These are phyloP conservation scores for Ustilago curta DNA, from an alignment of 1,284 basidiomycete species.

Conservation along the genomic window DNA sequence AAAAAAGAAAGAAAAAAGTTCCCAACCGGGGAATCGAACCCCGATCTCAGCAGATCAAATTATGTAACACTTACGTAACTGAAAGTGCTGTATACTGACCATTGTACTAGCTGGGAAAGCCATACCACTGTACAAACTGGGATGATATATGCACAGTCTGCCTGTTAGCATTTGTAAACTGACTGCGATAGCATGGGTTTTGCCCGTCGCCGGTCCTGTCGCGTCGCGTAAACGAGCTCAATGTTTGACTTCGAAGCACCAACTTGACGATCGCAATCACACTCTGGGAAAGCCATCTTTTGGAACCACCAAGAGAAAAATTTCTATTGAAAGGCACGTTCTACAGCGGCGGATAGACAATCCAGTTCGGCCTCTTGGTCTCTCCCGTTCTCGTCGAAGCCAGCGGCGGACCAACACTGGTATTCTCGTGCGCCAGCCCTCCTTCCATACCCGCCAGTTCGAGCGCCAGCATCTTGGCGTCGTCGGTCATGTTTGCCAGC, in stretches of 20 bases:
- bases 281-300: no score
- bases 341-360: conserved; percentile 36
- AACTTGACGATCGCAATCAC: no score
- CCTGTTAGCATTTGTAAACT: background rate
- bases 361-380: conserved; percentile 10
- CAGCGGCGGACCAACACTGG: background rate
- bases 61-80: background rate
- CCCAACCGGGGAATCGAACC: conserved; percentile 55
- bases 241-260: background rate
- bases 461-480: conserved; percentile 24
- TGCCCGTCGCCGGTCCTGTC: background rate
- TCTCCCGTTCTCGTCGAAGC: background rate
- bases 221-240: conserved; percentile 5
- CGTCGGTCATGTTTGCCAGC: conserved; percentile 39
- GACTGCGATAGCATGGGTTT: background rate
- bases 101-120: conserved; percentile 19
- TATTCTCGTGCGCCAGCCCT: background rate
- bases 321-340: background rate
- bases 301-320: background rate
- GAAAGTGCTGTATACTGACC: conserved; percentile 28
- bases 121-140: background rate
- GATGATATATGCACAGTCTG: no score
- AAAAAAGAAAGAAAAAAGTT: conserved; percentile 17
- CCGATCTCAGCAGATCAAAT: conserved; percentile 32
- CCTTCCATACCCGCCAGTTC: conserved; percentile 35